Evolutionary conservation across 1,284 basidiomycete genomes (phyloP), one percentile per base, ranked within the genome.

Genomic region (Neolentinus lepideus): DNA sequence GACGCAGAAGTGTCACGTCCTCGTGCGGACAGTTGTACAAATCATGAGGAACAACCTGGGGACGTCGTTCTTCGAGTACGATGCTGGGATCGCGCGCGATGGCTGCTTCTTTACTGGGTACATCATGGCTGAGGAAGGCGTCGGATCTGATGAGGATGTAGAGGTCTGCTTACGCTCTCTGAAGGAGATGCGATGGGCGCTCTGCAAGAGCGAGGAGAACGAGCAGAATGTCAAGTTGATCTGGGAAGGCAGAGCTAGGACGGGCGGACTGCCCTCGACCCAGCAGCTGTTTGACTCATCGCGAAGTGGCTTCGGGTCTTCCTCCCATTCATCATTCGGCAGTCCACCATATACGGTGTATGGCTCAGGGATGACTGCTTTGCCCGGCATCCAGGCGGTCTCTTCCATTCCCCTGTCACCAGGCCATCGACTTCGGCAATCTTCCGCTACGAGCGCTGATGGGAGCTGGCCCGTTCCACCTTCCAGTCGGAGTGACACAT

Each of bases 71-170:
- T 92, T 94, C 66, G 79, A 80, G 60, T 93, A 86, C 75, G 92
- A 94, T 64, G 81, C 90, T 0, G 85, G 87, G 22, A 76, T 93
- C 3, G 84, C 92, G 45, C 81, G 89, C 22, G 89, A 91, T 62
- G 87, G 87, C 11, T 83, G 81, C 62, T 94, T 86, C 73, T 92
- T 86, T 63, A 88, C 90, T 1, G 91, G 83, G 1, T 79, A 85
- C 60, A 69, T 91, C 22, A 77, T 90, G 12, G 87, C 85, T 19
- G 72, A 68, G 38, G 75, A 84, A 21, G 69, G 69, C 24, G 9
- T 12, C 9, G 81, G 80, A 14, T 68, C 77, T 22, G 82, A 87
- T 51, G 88, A 90, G 24, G 88, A 89, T 43, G 79, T 92, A 22
- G 73, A 79, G 31, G 69, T 83, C 10, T 93, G 88, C 62, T 70